Evolutionary conservation across 1,284 basidiomycete genomes (phyloP).

Genomic region (Erythrobasidium hasegawianum): DNA sequence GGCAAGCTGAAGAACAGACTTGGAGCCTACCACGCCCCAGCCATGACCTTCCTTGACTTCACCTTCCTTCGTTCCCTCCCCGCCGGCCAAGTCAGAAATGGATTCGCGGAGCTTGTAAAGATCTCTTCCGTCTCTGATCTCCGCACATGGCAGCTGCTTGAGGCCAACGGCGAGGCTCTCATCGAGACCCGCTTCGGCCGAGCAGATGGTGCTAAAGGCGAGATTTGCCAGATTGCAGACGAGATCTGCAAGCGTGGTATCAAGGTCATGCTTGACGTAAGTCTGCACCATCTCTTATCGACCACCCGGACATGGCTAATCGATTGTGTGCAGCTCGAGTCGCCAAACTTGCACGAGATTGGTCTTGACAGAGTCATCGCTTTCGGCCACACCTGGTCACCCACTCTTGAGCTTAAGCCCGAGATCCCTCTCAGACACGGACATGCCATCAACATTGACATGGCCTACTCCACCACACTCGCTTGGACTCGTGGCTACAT

Average conservation of each 20-base stretch:
- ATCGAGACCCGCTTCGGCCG: constrained; percentile 53
- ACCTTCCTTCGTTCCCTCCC: constrained; percentile 53
- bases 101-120: constrained; percentile 54
- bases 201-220: constrained; percentile 47
- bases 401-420: constrained; percentile 51
- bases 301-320: background rate
- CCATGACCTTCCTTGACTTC: constrained; percentile 55
- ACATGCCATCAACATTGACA: constrained; percentile 53
- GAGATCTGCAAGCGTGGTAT: constrained; percentile 52
- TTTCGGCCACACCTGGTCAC: constrained; percentile 53
- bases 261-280: constrained; percentile 52
- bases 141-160: constrained; percentile 51
- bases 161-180: constrained; percentile 53
- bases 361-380: constrained; percentile 54
- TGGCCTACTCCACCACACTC: constrained; percentile 53
- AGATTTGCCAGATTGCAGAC: constrained; percentile 49
- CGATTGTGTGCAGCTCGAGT: constrained; percentile 48
- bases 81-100: constrained; percentile 53
- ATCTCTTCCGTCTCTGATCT: constrained; percentile 53
- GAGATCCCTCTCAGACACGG: constrained; percentile 50
- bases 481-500: constrained; percentile 51
- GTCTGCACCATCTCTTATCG: constrained; percentile 5
- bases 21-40: constrained; percentile 53
- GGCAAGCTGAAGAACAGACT: constrained; percentile 50
- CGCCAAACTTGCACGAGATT: constrained; percentile 54